phyloP scores from a whole-genome alignment of 177 flowering plant species.

The Vitis hybrid region DNA sequence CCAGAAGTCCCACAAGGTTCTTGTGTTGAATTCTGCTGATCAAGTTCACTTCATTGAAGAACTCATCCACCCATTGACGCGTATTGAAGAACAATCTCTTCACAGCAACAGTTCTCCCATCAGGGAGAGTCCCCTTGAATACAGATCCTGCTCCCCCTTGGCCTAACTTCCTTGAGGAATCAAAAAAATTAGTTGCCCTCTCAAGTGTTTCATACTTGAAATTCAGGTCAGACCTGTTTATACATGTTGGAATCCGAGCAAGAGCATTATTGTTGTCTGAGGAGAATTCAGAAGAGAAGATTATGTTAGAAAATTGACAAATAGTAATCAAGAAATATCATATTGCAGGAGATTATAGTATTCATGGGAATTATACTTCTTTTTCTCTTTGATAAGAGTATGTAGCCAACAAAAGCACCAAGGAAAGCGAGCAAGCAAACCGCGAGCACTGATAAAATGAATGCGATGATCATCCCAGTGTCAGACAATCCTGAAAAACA shows the following conservation, averaged over 20 bases:
- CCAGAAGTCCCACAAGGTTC: slow-evolving; percentile 50
- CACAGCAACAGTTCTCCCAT: slow-evolving; percentile 47
- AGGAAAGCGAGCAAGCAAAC: slow-evolving; percentile 3
- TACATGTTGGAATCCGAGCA: background rate
- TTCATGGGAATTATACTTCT: slow-evolving; percentile 11
- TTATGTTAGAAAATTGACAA: background rate
- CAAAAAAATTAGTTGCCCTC: slow-evolving; percentile 30
- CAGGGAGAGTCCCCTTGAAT: slow-evolving; percentile 43
- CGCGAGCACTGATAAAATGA: background rate
- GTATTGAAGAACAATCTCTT: slow-evolving; percentile 49
- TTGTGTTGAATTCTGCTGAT: slow-evolving; percentile 50
- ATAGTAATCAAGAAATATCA: background rate
- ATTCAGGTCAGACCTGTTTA: slow-evolving; percentile 16
- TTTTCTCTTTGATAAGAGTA: slow-evolving; percentile 13
- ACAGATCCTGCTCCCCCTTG: slow-evolving; percentile 45
- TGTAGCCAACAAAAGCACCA: slow-evolving; percentile 22
- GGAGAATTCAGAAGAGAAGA: background rate
- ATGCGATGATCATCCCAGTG: background rate
- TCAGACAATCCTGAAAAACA: background rate
- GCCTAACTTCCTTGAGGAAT: slow-evolving; percentile 27
- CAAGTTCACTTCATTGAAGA: slow-evolving; percentile 60
- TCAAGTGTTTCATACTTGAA: slow-evolving; percentile 34
- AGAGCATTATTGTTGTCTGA: slow-evolving; percentile 6
- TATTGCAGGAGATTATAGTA: background rate
- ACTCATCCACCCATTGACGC: slow-evolving; percentile 56